Evolutionary conservation across 2,329 filamentous ascomycete genomes (phyloP).

Genomic region (Ampelomyces quisqualis): DNA sequence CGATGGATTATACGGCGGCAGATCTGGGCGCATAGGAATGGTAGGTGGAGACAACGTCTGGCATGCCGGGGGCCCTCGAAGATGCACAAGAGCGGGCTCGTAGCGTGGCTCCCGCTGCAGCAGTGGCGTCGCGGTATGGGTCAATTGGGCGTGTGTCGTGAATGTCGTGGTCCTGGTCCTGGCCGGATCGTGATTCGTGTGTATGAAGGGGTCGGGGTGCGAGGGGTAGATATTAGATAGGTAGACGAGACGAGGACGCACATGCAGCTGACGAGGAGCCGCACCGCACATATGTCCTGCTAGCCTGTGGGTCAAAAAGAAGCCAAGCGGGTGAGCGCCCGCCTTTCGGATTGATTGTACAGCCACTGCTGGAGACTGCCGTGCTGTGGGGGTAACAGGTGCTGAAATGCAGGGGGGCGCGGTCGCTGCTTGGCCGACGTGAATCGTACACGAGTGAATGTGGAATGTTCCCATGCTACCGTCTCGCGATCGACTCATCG

Average conservation of each 20-base stretch:
- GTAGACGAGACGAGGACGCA: conserved; percentile 27
- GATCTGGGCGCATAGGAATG: conserved; percentile 41
- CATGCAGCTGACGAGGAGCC: conserved; percentile 30
- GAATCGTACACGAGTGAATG: conserved; percentile 18
- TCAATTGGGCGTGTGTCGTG: conserved; percentile 19
- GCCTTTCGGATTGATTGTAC: conserved; percentile 27
- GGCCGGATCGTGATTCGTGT: too few relatives aligned
- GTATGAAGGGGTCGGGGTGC: conserved; percentile 30
- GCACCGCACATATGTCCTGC: conserved; percentile 17
- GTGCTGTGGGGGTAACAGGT: conserved; percentile 38
- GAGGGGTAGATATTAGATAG: too few relatives aligned
- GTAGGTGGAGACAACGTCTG: conserved; percentile 39
- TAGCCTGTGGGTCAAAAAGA: conserved; percentile 21
- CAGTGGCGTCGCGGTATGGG: conserved; percentile 26
- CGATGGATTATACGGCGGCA: conserved; percentile 40
- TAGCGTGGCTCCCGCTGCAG: conserved; percentile 42
- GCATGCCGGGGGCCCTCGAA: conserved; percentile 31
- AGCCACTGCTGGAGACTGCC: conserved; percentile 41
- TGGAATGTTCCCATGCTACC: conserved; percentile 10
- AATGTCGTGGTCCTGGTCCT: conserved; percentile 13
- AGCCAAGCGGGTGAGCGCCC: conserved; percentile 26
- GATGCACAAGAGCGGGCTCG: conserved; percentile 27
- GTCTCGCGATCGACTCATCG: conserved; percentile 14
- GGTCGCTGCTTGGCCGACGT: conserved; percentile 18
- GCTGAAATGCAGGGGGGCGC: conserved; percentile 26